These are phyloP conservation scores for Neltuma alba DNA, from an alignment of 306 rosid species.

Conservation along the genomic window DNA sequence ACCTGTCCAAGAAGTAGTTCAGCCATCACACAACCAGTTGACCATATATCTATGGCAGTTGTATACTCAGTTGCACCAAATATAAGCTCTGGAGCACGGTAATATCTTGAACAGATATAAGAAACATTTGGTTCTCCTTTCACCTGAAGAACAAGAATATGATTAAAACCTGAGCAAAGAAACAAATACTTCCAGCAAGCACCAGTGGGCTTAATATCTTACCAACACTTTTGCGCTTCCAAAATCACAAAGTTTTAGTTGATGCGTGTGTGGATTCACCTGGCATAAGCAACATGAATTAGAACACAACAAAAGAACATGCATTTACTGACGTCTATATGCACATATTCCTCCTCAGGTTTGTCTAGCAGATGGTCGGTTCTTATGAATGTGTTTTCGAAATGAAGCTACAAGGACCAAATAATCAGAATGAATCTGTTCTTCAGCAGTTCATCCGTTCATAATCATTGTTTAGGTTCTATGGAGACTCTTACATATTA, in stretches of 20 bases:
- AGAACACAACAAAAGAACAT: slow-evolving; percentile 30
- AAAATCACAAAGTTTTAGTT: slow-evolving; percentile 79
- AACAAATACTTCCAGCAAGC: slow-evolving; percentile 27
- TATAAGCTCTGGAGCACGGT: slow-evolving; percentile 83
- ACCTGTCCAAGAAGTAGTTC: slow-evolving; percentile 48
- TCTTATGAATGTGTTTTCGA: not conserved
- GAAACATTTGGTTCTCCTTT: slow-evolving; percentile 82
- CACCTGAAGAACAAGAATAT: slow-evolving; percentile 55
- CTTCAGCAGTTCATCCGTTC: not conserved
- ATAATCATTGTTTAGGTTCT: not conserved
- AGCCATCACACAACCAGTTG: slow-evolving; percentile 46
- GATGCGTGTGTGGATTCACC: slow-evolving; percentile 81
- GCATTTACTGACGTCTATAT: not conserved
- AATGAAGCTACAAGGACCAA: not conserved
- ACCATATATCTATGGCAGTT: slow-evolving; percentile 45
- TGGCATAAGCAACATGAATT: slow-evolving; percentile 45
- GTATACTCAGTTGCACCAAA: slow-evolving; percentile 48
- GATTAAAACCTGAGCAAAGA: slow-evolving; percentile 25
- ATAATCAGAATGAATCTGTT: not conserved
- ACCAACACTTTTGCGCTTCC: slow-evolving; percentile 91
- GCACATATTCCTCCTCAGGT: slow-evolving; percentile 5
- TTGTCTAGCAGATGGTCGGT: not conserved
- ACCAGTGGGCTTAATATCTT: slow-evolving; percentile 46
- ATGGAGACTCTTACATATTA: slow-evolving; percentile 7
- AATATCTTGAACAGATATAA: slow-evolving; percentile 79